Evolutionary conservation across 139 green algal genomes (phyloP).

Genomic region (Auxenochlorella protothecoides): DNA sequence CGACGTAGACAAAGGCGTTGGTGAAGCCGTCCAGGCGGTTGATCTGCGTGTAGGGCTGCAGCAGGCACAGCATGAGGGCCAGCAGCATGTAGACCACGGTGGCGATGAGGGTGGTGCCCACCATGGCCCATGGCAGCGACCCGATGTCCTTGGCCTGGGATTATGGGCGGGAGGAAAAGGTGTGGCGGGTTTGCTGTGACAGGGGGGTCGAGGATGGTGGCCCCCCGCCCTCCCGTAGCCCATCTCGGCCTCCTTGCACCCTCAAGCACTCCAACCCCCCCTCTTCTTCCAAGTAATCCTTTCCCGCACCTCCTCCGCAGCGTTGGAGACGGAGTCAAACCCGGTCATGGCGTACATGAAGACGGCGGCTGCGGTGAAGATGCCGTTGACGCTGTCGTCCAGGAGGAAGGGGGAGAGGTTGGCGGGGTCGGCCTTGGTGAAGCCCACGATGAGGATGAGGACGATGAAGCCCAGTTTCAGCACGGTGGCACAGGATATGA

Average conservation of each 20-base stretch:
- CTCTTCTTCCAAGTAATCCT: neutral
- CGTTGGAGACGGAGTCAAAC: slow-evolving; percentile 23
- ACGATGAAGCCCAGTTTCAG: slow-evolving; percentile 16
- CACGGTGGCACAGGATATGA: slow-evolving; percentile 10
- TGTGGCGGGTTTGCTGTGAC: too few relatives aligned
- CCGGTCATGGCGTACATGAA: slow-evolving; percentile 9
- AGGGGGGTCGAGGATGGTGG: too few relatives aligned
- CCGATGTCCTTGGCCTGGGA: neutral
- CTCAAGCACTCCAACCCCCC: too few relatives aligned
- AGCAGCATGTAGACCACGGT: slow-evolving; percentile 11
- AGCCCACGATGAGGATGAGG: slow-evolving; percentile 5
- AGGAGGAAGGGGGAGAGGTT: slow-evolving; percentile 6
- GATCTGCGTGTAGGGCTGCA: slow-evolving; percentile 4
- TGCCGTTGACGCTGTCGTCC: neutral
- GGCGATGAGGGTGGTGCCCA: slow-evolving; percentile 16
- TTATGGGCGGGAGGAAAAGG: neutral
- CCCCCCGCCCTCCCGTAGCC: too few relatives aligned
- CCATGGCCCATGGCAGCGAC: slow-evolving; percentile 12
- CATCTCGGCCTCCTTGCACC: too few relatives aligned
- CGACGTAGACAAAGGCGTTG: neutral
- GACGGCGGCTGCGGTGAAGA: neutral
- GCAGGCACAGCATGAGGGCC: slow-evolving; percentile 3
- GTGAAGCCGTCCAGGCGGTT: neutral
- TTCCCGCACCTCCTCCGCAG: slow-evolving; percentile 19
- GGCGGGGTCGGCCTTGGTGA: neutral